Percentiles rank a stretch among this genome's conserved stretches.
Conservation (phyloP, 768 basidiomycete genomes). For the Candolleomyces aberdarensis region DNA sequence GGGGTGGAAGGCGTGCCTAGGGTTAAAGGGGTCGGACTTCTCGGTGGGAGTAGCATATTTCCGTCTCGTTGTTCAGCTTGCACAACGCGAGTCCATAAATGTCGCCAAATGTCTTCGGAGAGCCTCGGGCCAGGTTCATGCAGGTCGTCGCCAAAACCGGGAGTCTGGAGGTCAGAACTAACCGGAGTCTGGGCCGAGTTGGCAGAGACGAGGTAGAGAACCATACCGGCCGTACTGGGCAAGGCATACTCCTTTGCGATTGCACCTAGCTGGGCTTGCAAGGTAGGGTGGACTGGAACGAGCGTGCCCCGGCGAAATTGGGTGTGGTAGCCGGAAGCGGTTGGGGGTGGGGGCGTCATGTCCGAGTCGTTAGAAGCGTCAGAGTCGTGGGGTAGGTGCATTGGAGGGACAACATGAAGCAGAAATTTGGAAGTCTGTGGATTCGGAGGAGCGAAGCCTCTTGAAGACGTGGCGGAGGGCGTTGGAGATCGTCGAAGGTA, state of each 20-base stretch:
- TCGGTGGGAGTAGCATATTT: constrained; percentile 32
- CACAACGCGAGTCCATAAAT: constrained; percentile 75
- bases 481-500: constrained; percentile 47
- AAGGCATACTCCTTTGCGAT: constrained; percentile 94
- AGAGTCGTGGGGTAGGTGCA: constrained; percentile 64
- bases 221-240: constrained; percentile 79
- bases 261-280: constrained; percentile 78
- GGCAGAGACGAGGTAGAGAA: constrained; percentile 70
- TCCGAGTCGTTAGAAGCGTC: constrained; percentile 39
- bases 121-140: constrained; percentile 75
- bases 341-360: constrained; percentile 48
- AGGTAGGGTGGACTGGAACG: constrained; percentile 78
- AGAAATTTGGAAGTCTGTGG: constrained; percentile 61
- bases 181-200: constrained; percentile 14
- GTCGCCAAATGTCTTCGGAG: constrained; percentile 84
- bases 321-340: constrained; percentile 72
- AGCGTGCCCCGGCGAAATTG: constrained; percentile 85
- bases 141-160: constrained; percentile 27
- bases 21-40: constrained; percentile 34
- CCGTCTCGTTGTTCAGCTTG: constrained; percentile 55
- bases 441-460: constrained; percentile 29
- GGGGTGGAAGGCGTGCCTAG: constrained; percentile 42
- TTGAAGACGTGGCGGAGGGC: constrained; percentile 43
- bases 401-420: constrained; percentile 81
- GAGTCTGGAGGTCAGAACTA: constrained; percentile 1